Evolutionary conservation across 2,329 filamentous ascomycete species (phyloP).

Genomic region (Arthrobotrys entomopaga): DNA sequence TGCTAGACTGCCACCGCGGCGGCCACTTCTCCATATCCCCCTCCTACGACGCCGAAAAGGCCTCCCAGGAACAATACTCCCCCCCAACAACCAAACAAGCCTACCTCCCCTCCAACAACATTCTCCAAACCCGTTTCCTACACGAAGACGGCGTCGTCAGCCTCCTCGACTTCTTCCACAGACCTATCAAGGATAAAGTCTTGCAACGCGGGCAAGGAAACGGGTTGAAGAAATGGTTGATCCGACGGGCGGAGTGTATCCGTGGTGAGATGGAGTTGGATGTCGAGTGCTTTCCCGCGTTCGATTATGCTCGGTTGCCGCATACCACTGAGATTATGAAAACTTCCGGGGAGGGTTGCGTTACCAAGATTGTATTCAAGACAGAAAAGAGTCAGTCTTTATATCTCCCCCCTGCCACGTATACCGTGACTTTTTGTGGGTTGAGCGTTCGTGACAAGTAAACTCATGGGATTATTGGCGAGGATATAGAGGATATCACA

Average conservation of each 20-base stretch:
- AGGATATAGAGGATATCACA: conserved; percentile 63
- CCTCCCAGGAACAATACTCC: conserved; percentile 61
- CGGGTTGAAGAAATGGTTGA: conserved; percentile 75
- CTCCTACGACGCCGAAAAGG: conserved; percentile 43
- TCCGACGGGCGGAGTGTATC: conserved; percentile 77
- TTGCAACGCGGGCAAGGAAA: conserved; percentile 66
- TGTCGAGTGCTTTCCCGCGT: conserved; percentile 77
- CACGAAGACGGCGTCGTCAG: conserved; percentile 79
- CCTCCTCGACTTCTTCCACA: conserved; percentile 78
- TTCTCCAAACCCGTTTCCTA: conserved; percentile 80
- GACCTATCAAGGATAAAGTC: conserved; percentile 71
- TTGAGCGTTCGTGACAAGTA: not conserved
- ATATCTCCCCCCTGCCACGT: not conserved
- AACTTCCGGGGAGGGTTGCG: conserved; percentile 57
- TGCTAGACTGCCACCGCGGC: conserved; percentile 78
- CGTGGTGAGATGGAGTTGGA: conserved; percentile 73
- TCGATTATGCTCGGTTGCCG: conserved; percentile 73
- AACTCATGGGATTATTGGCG: not conserved
- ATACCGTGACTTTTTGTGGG: not conserved
- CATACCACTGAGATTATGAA: conserved; percentile 71
- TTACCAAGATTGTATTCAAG: conserved; percentile 48
- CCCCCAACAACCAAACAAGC: conserved; percentile 78
- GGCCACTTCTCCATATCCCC: conserved; percentile 74
- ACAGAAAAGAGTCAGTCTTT: conserved; percentile 39
- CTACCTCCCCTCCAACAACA: conserved; percentile 78